phyloP scores from a whole-genome alignment of 495 filamentous ascomycete genomes.

The Penicillium cataractarum region DNA sequence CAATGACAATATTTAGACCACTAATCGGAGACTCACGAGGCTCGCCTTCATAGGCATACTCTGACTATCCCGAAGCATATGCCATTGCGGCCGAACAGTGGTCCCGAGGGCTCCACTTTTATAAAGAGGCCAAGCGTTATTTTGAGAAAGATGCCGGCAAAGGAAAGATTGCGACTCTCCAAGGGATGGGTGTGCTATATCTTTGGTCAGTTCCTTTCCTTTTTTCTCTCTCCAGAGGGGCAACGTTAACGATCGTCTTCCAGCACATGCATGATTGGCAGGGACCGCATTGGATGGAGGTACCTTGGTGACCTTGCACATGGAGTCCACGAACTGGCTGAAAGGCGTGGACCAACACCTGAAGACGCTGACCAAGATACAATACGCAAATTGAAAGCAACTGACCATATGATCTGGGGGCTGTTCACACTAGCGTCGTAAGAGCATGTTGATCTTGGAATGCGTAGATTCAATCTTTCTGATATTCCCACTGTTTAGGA shows the following conservation, averaged over 20 bases:
- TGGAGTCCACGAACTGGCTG: conserved; percentile 24
- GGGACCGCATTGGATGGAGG: conserved; percentile 38
- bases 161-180: conserved; percentile 13
- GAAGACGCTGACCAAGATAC: conserved; percentile 24
- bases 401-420: conserved; percentile 37
- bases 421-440: conserved; percentile 37
- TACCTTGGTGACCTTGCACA: conserved; percentile 33
- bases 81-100: conserved; percentile 13
- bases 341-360: conserved; percentile 11
- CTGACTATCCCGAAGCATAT: conserved; percentile 27
- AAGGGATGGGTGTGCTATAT: conserved; percentile 22
- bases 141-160: conserved; percentile 20
- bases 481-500: conserved; percentile 15
- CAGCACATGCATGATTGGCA: conserved; percentile 38
- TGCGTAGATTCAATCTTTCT: background rate
- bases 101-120: conserved; percentile 30
- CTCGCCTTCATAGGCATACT: conserved; percentile 19
- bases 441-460: conserved; percentile 2
- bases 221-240: background rate
- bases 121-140: conserved; percentile 26
- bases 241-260: background rate
- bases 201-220: conserved; percentile 10
- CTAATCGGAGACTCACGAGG: background rate
- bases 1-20: background rate
- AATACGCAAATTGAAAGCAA: conserved; percentile 12